Base-by-base conservation (phyloP, 495 filamentous ascomycete species). In the Trichoderma orchidacearum region DNA sequence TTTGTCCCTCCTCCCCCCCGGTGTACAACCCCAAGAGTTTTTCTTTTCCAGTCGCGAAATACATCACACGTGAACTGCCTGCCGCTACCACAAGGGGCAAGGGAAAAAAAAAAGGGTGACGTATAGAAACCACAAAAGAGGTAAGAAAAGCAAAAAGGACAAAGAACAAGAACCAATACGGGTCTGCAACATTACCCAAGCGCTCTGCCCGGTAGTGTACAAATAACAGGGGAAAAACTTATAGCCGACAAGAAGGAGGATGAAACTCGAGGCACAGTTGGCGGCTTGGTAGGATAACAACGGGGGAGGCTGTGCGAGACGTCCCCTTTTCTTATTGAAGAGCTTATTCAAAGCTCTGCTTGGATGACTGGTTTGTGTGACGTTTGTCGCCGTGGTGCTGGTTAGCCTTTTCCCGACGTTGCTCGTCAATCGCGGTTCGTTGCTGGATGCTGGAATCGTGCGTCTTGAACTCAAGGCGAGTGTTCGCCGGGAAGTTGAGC, bases 401-500 rank as follows among this genome's bases (percentile, higher is more conserved):
- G 30, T 75, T 70, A 13, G 76, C 71, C 66, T 90, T 90, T 57
- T 90, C 87, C 53, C 88, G 85, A 58, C 87, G 85, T 55, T 86
- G 85, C 64, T 90, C 86, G 66, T 91, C 87, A 56, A 90, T 88
- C 27, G 84, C 84, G 11, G 80, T 86, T 55, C 87, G 83, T 67
- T 91, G 87, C 58, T 86, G 84, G 60, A 91, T 89, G 69, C 85
- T 89, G 17, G 76, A 73, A 57, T 86, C 91, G 64, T 98, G 93
- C 64, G 86, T 90, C 74, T 95, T 94, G 85, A 89, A 98, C 58
- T 91, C 82, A 55, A 98, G 83, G 61, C 86, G 89, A 50, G 93
- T 98, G 64, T 95, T 92, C 17, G 79, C 64, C 2, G 93, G 93
- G 69, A 94, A 87, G 51, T 77, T 77, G 45, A 97, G 83, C 59